phyloP scores from a whole-genome alignment of 108 stramenopile genomes.

The Pseudonitzschia pungens region DNA sequence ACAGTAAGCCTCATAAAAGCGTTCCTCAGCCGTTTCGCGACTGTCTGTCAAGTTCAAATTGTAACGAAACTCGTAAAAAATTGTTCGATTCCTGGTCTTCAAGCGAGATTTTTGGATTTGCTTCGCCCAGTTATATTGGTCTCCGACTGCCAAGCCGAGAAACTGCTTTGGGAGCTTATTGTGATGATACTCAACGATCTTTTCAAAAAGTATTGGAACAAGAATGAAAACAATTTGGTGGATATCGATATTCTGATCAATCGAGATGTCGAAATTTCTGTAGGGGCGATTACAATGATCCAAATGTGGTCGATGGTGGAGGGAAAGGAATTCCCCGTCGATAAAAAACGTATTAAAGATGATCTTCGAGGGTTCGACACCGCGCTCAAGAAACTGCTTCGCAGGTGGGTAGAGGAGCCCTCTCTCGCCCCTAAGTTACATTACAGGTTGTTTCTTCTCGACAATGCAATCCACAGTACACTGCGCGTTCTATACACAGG shows the following conservation, averaged over 20 bases:
- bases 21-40: constrained; percentile 28
- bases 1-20: constrained; percentile 22
- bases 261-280: constrained; percentile 33
- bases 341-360: not conserved
- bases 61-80: constrained; percentile 31
- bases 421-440: not conserved
- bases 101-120: constrained; percentile 43
- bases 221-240: not conserved
- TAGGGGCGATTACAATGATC: constrained; percentile 38
- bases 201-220: not conserved
- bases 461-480: not conserved
- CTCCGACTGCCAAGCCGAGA: not conserved
- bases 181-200: constrained; percentile 17
- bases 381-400: constrained; percentile 7
- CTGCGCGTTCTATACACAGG: too few relatives aligned
- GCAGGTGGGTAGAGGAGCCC: not conserved
- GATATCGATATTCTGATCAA: constrained; percentile 24
- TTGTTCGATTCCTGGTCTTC: constrained; percentile 35
- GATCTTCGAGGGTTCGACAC: not conserved
- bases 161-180: constrained; percentile 20
- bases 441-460: constrained; percentile 8
- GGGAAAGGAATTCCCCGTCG: not conserved
- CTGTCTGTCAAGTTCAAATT: constrained; percentile 31
- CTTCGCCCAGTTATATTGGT: constrained; percentile 28
- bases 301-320: constrained; percentile 28